Conservation (phyloP, 257 asterid species). For the Sherardia arvensis region DNA sequence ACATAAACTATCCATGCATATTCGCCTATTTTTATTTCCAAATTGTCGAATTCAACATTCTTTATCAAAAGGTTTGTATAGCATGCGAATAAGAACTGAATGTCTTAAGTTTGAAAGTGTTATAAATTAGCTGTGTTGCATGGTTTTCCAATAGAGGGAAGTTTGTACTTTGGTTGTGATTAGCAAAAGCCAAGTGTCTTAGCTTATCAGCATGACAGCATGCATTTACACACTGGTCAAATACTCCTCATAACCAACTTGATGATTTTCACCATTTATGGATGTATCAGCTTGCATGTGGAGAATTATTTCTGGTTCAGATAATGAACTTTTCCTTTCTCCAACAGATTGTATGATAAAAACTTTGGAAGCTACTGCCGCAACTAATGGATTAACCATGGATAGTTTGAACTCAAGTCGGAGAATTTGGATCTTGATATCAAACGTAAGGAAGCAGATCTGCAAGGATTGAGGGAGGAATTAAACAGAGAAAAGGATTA, state of each 20-base stretch:
- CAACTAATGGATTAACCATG: constrained; percentile 37
- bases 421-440: constrained; percentile 53
- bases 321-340: constrained; percentile 7
- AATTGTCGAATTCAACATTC: not conserved
- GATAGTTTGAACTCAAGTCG: constrained; percentile 54
- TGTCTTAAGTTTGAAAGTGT: constrained; percentile 3
- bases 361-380: constrained; percentile 50
- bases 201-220: not conserved
- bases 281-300: not conserved
- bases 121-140: not conserved
- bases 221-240: not conserved
- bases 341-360: constrained; percentile 50
- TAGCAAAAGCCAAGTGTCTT: not conserved
- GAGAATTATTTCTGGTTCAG: constrained; percentile 13
- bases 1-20: not conserved
- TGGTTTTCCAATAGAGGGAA: not conserved
- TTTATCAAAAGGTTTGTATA: too few species aligned
- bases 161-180: not conserved
- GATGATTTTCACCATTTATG: not conserved
- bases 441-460: constrained; percentile 50
- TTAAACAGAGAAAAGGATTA: constrained; percentile 53
- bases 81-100: too few species aligned
- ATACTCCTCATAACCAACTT: not conserved
- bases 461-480: constrained; percentile 42
- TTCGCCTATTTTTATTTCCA: not conserved